Evolutionary conservation across 164 flowering plant species (phyloP), one percentile per base, ranked within the genome.

Genomic region (Liriodendron chinense): DNA sequence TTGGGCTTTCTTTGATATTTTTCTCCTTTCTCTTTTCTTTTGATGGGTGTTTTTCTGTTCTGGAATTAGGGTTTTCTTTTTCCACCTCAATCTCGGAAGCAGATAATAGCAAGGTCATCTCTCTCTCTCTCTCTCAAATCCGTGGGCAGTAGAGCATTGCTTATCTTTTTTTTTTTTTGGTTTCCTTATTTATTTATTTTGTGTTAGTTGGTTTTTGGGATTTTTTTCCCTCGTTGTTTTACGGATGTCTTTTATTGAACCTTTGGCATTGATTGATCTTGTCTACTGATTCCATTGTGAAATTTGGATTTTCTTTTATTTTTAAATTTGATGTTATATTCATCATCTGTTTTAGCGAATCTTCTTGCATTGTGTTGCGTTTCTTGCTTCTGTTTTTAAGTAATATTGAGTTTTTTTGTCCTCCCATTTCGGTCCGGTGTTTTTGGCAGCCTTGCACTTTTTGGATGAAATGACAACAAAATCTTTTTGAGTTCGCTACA

Each of bases 11-110:
- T 26, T 67, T 26, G 47, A 26, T 67, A 16, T 3, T 20, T 28
- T 47, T 71, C 6, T 47, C 5, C 65, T 65, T 69, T 18, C 25
- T 75, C 22, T 26, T n/a, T 70, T 72, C 23, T 71, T 74, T 76
- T 80, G 65, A 76, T 71, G 74, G 71, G 74, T 80, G 62, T 75
- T 75, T 67, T 62, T 75, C 73, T 80, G 25, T 72, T 63, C 76
- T 75, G 76, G 65, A 78, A 80, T 75, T 80, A 80, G 83, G 80
- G 80, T 78, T 77, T 74, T 28, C 18, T 47, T 53, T 23, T 66
- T 56, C 20, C 12, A 53, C 59, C 68, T 23, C 71, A 18, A 57
- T 43, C 63, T 26, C 26, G 72, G 69, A 75, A 28, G 43, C 20
- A 18, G 14, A 67, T 23, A 64, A 24, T 28, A 9, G 69, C 43